Base-by-base conservation (phyloP, 2,329 filamentous ascomycete species). In the Aspergillus texensis region DNA sequence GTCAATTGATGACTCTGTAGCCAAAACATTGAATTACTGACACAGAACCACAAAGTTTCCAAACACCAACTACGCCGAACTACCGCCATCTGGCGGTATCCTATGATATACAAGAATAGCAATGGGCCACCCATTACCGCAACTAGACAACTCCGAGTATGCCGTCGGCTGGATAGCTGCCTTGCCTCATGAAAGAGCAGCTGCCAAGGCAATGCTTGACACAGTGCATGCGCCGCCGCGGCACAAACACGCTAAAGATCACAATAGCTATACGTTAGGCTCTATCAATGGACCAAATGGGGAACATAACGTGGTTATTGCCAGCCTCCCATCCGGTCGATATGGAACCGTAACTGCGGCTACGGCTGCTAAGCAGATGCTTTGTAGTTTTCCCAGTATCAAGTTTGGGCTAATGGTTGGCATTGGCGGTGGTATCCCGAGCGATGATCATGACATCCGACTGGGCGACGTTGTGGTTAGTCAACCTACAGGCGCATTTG, bases 391-490 rank as follows among this genome's bases (percentile, higher is more conserved):
- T 6, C 46, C 55, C 10, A 19, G 26, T 9, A 28, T 62, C 11
- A 46, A 56, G 11, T 57, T 58, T 16, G 55, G 43, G 14, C 46
- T 62, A 26, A 58, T 62, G 60, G 57, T 59, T 14, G 57, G 57
- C 21, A 59, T 59, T 41, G 57, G 57, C 14, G 54, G 60, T 24
- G 55, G 60, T 6, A 56, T 30, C 1, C 60, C 60, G 10, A 62
- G 30, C 8, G 11, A 28, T 2, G 16, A 45, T 10, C 50, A 58
- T 28, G 60, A 62, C n/a, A 54, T 62, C 21, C 32, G 60, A 24
- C 34, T 62, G 21, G 60, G 60, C 1, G 60, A 62, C 21, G 24
- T 62, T 43, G 55, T 62, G 24, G 60, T 62, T 19, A 62, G 60
- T 26, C 24, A 45, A 24, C 60, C 60, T 5, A 45, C 4, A 19